phyloP scores from a whole-genome alignment of 2,329 filamentous ascomycete species.

The Hypoxylon sp. region DNA sequence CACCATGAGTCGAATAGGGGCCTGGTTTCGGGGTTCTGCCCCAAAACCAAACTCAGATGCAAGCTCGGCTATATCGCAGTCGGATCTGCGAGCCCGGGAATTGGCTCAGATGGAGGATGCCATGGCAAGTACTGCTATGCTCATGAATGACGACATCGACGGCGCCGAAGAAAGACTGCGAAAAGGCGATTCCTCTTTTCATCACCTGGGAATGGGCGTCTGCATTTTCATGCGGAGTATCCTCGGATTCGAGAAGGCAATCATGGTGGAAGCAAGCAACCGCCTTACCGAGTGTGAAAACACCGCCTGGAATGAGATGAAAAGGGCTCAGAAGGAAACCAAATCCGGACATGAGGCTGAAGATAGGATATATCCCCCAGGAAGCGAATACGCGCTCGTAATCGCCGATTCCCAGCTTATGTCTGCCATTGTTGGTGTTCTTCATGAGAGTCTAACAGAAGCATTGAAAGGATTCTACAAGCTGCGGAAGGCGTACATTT shows the following conservation, averaged over 20 bases:
- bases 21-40: slow-evolving; percentile 60
- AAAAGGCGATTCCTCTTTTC: slow-evolving; percentile 83
- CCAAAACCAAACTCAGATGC: slow-evolving; percentile 47
- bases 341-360: slow-evolving; percentile 40
- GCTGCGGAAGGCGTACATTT: slow-evolving; percentile 85
- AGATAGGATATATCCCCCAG: slow-evolving; percentile 74
- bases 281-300: slow-evolving; percentile 79
- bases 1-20: slow-evolving; percentile 58
- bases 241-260: slow-evolving; percentile 88
- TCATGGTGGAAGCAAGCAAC: slow-evolving; percentile 83
- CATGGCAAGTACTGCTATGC: slow-evolving; percentile 71
- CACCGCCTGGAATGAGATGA: slow-evolving; percentile 77
- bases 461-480: slow-evolving; percentile 93
- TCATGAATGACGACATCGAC: slow-evolving; percentile 91
- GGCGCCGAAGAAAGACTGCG: slow-evolving; percentile 78
- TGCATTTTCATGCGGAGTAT: slow-evolving; percentile 86
- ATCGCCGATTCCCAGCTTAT: slow-evolving; percentile 89
- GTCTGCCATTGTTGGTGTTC: slow-evolving; percentile 84
- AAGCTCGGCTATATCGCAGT: slow-evolving; percentile 46
- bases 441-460: slow-evolving; percentile 93
- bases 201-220: slow-evolving; percentile 82
- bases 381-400: slow-evolving; percentile 86
- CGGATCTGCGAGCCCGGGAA: slow-evolving; percentile 53
- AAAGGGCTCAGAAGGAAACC: slow-evolving; percentile 73
- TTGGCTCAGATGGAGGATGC: slow-evolving; percentile 66